A percentile compares a stretch with the other conserved stretches of the same genome.
phyloP scores from a whole-genome alignment of 2,329 filamentous ascomycete species.

The Ophiocordyceps sinensis region DNA sequence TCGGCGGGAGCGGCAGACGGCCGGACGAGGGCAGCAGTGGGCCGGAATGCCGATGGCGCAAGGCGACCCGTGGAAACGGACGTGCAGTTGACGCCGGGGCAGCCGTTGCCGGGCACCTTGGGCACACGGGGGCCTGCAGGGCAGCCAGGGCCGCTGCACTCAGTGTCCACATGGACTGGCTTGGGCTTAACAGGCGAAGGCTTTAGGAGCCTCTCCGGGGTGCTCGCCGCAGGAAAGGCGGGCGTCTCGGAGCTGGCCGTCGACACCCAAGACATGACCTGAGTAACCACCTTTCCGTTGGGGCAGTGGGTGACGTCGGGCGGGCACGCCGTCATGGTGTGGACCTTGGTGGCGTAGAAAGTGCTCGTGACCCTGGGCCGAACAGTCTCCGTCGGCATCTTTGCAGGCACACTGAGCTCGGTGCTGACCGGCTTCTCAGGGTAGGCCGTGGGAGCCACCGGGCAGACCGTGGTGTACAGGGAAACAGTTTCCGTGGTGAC shows the following conservation, averaged over 20 bases:
- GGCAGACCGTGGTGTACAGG: no score
- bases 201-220: constrained; percentile 7
- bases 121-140: neutral
- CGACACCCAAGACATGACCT: constrained; percentile 2
- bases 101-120: constrained; percentile 1
- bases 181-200: constrained; percentile 3
- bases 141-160: constrained; percentile 11
- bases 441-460: no score
- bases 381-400: no score
- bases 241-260: constrained; percentile 1
- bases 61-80: constrained; percentile 8
- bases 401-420: no score
- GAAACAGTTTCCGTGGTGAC: no score
- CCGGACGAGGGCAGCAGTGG: constrained; percentile 2
- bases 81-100: constrained; percentile 2
- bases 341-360: constrained; percentile 20
- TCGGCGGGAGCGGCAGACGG: constrained; percentile 12
- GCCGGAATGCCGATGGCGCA: constrained; percentile 2
- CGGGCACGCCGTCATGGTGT: constrained; percentile 37
- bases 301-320: constrained; percentile 22
- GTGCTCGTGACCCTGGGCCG: constrained; percentile 11
- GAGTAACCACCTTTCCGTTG: constrained; percentile 3
- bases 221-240: constrained; percentile 1
- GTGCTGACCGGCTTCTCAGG: no score
- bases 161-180: constrained; percentile 4